Evolutionary conservation across 192 early-diverging fungal genomes (phyloP).

Genomic region (Coemansia sp.): DNA sequence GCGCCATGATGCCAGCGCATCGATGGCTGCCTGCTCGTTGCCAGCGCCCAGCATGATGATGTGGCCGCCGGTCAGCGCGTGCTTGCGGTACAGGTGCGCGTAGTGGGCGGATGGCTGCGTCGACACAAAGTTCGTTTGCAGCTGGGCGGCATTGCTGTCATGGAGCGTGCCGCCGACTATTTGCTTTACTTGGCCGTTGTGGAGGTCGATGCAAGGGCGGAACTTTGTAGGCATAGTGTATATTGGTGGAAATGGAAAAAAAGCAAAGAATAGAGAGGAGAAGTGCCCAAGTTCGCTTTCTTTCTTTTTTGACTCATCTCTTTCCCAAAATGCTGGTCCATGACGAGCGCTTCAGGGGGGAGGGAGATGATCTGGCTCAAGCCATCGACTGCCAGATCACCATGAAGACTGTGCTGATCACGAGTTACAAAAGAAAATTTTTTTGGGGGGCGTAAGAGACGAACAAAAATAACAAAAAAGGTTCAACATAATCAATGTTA

Average conservation of each 20-base stretch:
- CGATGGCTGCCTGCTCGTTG: constrained; percentile 84
- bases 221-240: constrained; percentile 55
- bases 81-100: constrained; percentile 74
- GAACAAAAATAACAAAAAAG: not conserved
- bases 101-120: constrained; percentile 79
- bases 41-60: constrained; percentile 92
- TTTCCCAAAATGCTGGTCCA: too few relatives aligned
- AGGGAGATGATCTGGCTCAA: too few relatives aligned
- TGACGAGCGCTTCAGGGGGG: too few relatives aligned
- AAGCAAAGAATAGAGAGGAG: not conserved
- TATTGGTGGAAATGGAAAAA: not conserved
- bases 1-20: constrained; percentile 86
- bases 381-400: not conserved
- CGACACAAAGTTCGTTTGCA: constrained; percentile 94
- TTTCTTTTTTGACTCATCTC: too few relatives aligned
- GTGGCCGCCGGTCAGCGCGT: constrained; percentile 82
- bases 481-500: not conserved
- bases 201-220: constrained; percentile 98
- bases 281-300: too few relatives aligned
- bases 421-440: not conserved
- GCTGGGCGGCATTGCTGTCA: constrained; percentile 60
- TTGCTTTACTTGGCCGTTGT: constrained; percentile 97
- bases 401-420: not conserved
- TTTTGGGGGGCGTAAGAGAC: too few relatives aligned
- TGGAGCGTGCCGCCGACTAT: constrained; percentile 94